Evolutionary conservation across 2,329 filamentous ascomycete genomes (phyloP), one percentile per base, ranked within the genome.

Genomic region (Keithomyces neogunnii): DNA sequence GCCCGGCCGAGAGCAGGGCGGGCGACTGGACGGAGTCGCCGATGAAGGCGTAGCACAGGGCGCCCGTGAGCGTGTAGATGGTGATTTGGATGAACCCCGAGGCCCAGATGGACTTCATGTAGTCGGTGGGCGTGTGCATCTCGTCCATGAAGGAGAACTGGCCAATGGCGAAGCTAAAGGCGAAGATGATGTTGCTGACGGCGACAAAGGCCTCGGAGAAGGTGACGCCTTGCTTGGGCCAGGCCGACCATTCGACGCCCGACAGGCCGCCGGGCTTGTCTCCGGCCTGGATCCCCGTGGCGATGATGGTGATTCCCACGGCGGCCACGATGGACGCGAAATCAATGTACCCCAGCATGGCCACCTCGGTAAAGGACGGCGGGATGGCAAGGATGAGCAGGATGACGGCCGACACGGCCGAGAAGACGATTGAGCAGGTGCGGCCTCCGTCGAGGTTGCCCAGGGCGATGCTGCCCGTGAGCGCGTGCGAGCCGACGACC

Each of bases 401-500:
- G 36, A 71, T 59, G 52, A 71, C 60, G 40, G 65, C 66, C 7
- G 67, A 68, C 19, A 69, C 60, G 47, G 69, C 62, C 28, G 62
- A 63, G 52, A 70, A 71, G 45, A 64, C 63, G 48, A 71, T 60
- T 38, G 65, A 66, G 60, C 69, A 71, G 7, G 62, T 52, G 40
- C 59, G 75, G 58, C 82, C 73, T 1, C 75, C 63, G 2, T 80
- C 82, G 49, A 86, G 68, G 30, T 73, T 77, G 57, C 81, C 81
- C 64, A 85, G 74, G 56, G 82, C 82, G 55, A 85, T 81, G 36
- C 73, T 74, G 58, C 85, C 85, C 0, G 81, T 84, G 48, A 86
- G 68, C 33, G 84, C 69, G 64, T 88, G 85, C 29, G 81, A 83
- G 13, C 76, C 80, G 68, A 83, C 80, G 59, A 84, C 75, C 68